Evolutionary conservation across 768 basidiomycete genomes (phyloP), one percentile per base, ranked within the genome.

Genomic region (Collybiopsis confluens): DNA sequence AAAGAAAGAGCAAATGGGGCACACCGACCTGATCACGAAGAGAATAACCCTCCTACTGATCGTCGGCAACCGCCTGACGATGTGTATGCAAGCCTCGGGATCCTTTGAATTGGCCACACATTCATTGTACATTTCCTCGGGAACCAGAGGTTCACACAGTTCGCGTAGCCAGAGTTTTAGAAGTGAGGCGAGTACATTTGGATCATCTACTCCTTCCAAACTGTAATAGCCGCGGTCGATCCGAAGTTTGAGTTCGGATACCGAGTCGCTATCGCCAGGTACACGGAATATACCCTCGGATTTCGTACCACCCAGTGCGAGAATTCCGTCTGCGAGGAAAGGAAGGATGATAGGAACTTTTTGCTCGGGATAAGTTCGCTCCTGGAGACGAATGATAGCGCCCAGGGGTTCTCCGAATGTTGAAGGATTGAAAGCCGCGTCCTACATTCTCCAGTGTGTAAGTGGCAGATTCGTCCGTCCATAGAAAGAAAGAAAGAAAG

Each of bases 161-260:
- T 98, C 95, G 42, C 95, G 82, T 18, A 97, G 74, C 93, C 93
- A 98, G 6, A 95, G 78, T 71, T 98, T 97, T 70, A 96, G 79
- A 37, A 96, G 74, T 2, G 92, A 92, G 7, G 92, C 90, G 2
- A 91, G 83, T 45, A 95, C 86, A 61, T 94, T 87, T 0, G 94
- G 91, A 64, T 97, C 94, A 57, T 93, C 90, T 41, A 96, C 83
- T 30, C 86, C 86, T 57, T 95, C 90, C 56, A 94, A 76, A 38
- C 87, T 92, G 70, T 96, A 95, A 61, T 92, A 89, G 2, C 92
- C 94, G 59, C 86, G 81, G 66, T 96, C 92, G 54, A 98, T 92
- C 54, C 92, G 85, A 28, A 92, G 77, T 67, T 92, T 94, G 60
- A 98, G 78, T 47, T 90, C 88, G 1, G 90, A 88, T 40, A 98